phyloP scores from a whole-genome alignment of 768 basidiomycete genomes.

The Tricholoma flavovirens region DNA sequence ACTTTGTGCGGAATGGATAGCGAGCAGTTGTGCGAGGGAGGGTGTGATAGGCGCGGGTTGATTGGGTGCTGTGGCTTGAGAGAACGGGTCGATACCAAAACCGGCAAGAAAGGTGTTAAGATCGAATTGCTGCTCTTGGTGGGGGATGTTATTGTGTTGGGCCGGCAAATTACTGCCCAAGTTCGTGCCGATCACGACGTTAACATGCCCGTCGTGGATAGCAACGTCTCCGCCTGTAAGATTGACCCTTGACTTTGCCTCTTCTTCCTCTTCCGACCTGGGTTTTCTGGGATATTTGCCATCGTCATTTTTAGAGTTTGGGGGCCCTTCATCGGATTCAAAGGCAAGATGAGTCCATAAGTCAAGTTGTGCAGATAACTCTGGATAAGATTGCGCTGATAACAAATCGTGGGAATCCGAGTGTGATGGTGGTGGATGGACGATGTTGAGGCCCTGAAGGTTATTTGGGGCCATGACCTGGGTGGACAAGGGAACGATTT shows the following conservation, averaged over 20 bases:
- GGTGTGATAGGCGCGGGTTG: constrained; percentile 32
- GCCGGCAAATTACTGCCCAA: constrained; percentile 23
- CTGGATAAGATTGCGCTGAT: constrained; percentile 58
- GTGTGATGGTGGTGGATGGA: constrained; percentile 47
- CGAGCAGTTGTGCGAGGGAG: constrained; percentile 67
- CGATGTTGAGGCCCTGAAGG: constrained; percentile 77
- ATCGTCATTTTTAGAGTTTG: constrained; percentile 27
- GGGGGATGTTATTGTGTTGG: constrained; percentile 23
- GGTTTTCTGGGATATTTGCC: constrained; percentile 30
- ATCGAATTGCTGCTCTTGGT: constrained; percentile 33
- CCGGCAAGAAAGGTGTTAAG: constrained; percentile 32
- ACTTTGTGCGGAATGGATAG: constrained; percentile 44
- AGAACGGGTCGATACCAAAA: constrained; percentile 39
- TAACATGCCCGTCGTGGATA: constrained; percentile 51
- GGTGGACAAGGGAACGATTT: too few species aligned
- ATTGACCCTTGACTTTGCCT: constrained; percentile 26
- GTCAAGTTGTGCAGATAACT: constrained; percentile 72
- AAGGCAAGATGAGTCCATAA: constrained; percentile 83
- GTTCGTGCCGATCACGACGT: constrained; percentile 48
- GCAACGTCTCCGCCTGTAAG: constrained; percentile 32
- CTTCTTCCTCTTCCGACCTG: constrained; percentile 42
- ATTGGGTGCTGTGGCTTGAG: constrained; percentile 25
- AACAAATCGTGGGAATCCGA: constrained; percentile 54
- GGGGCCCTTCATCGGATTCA: constrained; percentile 65
- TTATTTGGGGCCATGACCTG: constrained; percentile 48